phyloP scores from a whole-genome alignment of 169 alveolate genomes.

The Cryptosporidium meleagridis region DNA sequence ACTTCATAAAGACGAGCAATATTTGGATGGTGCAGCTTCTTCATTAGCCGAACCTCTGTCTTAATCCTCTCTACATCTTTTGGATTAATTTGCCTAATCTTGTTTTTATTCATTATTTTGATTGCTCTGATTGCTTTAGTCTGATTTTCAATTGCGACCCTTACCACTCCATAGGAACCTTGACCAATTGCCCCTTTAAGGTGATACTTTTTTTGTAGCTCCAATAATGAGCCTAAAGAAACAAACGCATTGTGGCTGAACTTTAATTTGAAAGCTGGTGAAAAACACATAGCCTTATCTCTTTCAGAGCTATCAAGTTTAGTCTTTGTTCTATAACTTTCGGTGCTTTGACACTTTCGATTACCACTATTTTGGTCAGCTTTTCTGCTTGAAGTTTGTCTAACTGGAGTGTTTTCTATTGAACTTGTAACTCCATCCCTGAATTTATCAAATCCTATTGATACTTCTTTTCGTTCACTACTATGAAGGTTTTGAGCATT shows the following conservation, averaged over 20 bases:
- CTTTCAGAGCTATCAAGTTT: neutral
- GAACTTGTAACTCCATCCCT: neutral
- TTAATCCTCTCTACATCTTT: slow-evolving; percentile 75
- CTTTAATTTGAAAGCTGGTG: slow-evolving; percentile 52
- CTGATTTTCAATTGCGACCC: slow-evolving; percentile 53
- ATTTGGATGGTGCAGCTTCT: slow-evolving; percentile 76
- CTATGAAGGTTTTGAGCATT: neutral
- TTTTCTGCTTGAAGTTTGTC: neutral
- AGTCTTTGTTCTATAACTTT: slow-evolving; percentile 10
- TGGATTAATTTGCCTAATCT: slow-evolving; percentile 63
- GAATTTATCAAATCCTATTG: neutral
- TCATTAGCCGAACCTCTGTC: slow-evolving; percentile 78
- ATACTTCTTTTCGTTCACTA: neutral
- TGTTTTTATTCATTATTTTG: slow-evolving; percentile 64
- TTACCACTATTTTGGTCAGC: neutral
- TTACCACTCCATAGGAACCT: slow-evolving; percentile 67
- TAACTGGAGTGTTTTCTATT: slow-evolving; percentile 20
- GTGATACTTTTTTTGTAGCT: slow-evolving; percentile 39
- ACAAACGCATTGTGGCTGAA: slow-evolving; percentile 53
- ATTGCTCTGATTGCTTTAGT: slow-evolving; percentile 32
- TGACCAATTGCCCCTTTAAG: slow-evolving; percentile 38
- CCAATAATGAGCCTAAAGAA: slow-evolving; percentile 40
- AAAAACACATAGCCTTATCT: slow-evolving; percentile 34
- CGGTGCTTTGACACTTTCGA: slow-evolving; percentile 50
- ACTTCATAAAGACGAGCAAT: slow-evolving; percentile 74